Conservation (phyloP, 1,284 basidiomycete genomes). For the Thecaphora thlaspeos region DNA sequence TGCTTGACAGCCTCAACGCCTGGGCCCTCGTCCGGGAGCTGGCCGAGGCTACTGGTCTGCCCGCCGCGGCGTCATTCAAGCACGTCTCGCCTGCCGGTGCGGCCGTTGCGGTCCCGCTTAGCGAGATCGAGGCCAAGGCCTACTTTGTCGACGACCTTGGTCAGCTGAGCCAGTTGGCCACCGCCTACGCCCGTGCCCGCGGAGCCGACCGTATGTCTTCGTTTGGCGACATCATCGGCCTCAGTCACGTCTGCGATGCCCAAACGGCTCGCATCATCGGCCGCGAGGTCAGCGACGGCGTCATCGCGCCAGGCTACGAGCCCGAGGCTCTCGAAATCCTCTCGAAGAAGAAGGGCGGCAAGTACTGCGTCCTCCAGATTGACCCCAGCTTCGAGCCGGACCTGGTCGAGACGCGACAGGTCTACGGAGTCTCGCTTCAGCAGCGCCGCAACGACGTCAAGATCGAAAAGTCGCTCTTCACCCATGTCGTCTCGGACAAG, state of each 20-base stretch:
- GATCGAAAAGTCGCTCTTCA: conserved; percentile 78
- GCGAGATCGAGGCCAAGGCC: conserved; percentile 84
- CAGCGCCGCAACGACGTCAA: conserved; percentile 89
- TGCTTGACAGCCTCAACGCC: conserved; percentile 96
- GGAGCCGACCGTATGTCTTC: conserved; percentile 99
- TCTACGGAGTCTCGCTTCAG: conserved; percentile 87
- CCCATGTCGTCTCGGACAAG: conserved; percentile 83
- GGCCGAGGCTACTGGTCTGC: conserved; percentile 73
- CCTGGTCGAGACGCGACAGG: conserved; percentile 81
- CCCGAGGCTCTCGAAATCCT: conserved; percentile 85
- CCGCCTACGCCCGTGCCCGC: conserved; percentile 92
- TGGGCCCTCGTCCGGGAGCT: conserved; percentile 95
- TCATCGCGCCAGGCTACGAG: conserved; percentile 92
- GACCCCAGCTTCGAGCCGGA: conserved; percentile 51
- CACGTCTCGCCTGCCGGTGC: conserved; percentile 98
- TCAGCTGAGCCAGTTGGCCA: conserved; percentile 81
- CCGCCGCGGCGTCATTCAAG: conserved; percentile 98
- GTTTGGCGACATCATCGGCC: conserved; percentile 96
- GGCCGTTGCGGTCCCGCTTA: conserved; percentile 68
- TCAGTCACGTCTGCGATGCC: conserved; percentile 87
- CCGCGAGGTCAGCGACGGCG: conserved; percentile 94
- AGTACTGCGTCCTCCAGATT: conserved; percentile 85
- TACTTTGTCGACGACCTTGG: conserved; percentile 96
- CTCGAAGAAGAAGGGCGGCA: conserved; percentile 94
- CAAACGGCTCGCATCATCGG: conserved; percentile 95